Percentiles rank a stretch among this genome's conserved stretches.
These are phyloP conservation scores for Rutstroemia sp. DNA, from an alignment of 2,329 filamentous ascomycete genomes.

Conservation along the genomic window DNA sequence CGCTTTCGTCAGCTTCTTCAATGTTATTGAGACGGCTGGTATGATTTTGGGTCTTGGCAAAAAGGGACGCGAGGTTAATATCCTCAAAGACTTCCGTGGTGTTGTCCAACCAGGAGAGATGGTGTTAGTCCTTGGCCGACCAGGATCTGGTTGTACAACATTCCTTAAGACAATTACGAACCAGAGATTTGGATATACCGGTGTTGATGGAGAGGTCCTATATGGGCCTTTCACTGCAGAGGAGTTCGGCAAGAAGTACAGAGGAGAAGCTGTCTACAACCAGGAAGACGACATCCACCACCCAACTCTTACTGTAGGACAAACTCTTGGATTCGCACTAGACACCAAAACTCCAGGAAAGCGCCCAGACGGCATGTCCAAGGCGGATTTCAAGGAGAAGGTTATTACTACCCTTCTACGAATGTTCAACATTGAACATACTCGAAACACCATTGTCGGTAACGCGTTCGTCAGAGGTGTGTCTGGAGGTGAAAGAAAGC, in stretches of 20 bases:
- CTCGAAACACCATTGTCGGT: constrained; percentile 67
- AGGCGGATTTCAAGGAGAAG: constrained; percentile 58
- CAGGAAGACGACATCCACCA: constrained; percentile 72
- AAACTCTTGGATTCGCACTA: constrained; percentile 68
- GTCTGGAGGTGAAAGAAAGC: constrained; percentile 73
- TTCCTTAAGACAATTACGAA: constrained; percentile 73
- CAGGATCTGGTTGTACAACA: constrained; percentile 68
- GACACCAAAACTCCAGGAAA: constrained; percentile 76
- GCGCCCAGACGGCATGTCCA: constrained; percentile 64
- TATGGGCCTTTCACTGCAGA: constrained; percentile 66
- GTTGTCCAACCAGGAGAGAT: constrained; percentile 62
- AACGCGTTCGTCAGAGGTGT: constrained; percentile 61
- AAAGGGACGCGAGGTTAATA: constrained; percentile 64
- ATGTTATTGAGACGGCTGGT: constrained; percentile 59
- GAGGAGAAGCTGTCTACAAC: constrained; percentile 71
- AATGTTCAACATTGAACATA: constrained; percentile 75
- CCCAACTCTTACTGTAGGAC: constrained; percentile 66
- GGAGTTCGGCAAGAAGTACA: constrained; percentile 59
- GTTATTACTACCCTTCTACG: constrained; percentile 62
- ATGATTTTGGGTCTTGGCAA: constrained; percentile 56
- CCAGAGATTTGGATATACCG: constrained; percentile 56
- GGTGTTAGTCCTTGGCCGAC: constrained; percentile 67
- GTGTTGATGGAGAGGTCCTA: constrained; percentile 59
- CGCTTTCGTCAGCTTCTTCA: constrained; percentile 64
- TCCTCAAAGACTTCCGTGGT: constrained; percentile 65